Base-by-base conservation (phyloP, 2,329 filamentous ascomycete species). In the Ophiocordyceps australis region DNA sequence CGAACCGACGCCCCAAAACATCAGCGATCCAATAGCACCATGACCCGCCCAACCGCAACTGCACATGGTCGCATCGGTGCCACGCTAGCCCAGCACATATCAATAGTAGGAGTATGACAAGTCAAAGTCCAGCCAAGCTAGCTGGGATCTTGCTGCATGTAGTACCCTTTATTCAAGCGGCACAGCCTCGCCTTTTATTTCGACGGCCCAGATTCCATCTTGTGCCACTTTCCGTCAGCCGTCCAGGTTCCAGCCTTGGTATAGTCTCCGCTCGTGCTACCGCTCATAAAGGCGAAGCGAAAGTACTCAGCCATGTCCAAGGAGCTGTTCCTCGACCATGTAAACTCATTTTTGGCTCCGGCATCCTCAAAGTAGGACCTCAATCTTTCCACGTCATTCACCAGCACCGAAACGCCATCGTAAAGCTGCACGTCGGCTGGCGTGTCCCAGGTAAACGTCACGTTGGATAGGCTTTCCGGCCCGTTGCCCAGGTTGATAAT, bases 351-450 rank as follows among this genome's bases (percentile, higher is more conserved):
- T 26, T 44, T 30, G 19, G 41, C 39, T 16, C 52, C 49, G 21
- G 54, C 59, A 25, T 71, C 63, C 23, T 62, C 63, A 32, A 76
- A 75, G 46, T 75, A 86, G 5, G 65, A 65, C n/a, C 75, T 57
- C 45, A 75, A 83, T 13, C 79, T 58, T 49, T 91, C 81, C 1
- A 91, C 81, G 37, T 91, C 81, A 40, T 91, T 89, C 35, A 91
- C 77, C 0, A 91, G 55, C 11, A 89, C 63, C 41, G 74, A 81
- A 31, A 91, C 63, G 9, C 80, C 81, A 38, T 86, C 76, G 36
- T 72, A 81, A 14, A 60, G 52, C 7, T 53, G 50, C 3, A 54
- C 35, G n/a, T n/a, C n/a, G 18, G 34, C 52, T 14, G 57, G 57
- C 19, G 45, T 32, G 3, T 50, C 49, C 67, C 64, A 73, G 3